A percentile compares a stretch with the other conserved stretches of the same genome.
Evolutionary conservation across 257 asterid genomes (phyloP).

Genomic region (Forsythia viridissima): DNA sequence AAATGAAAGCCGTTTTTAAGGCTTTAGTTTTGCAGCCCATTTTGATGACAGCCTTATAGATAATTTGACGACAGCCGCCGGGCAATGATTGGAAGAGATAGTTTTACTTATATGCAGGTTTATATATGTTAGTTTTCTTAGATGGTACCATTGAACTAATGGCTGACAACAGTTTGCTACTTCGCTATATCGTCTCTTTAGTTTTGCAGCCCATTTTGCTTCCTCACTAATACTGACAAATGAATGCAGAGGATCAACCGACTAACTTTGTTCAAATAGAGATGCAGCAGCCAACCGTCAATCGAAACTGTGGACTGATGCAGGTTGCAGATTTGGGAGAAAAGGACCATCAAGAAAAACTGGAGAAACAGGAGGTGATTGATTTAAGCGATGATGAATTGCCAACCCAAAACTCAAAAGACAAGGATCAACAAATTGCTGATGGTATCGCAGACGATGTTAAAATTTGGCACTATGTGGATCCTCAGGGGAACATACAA

Average conservation of each 20-base stretch:
- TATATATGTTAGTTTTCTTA: neutral
- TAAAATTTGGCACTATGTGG: slow-evolving; percentile 57
- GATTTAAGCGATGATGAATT: slow-evolving; percentile 60
- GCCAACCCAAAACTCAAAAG: slow-evolving; percentile 22
- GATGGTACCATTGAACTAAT: neutral
- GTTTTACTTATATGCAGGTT: neutral
- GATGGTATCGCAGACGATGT: slow-evolving; percentile 12
- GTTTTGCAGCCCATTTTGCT: neutral
- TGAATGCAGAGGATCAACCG: slow-evolving; percentile 29
- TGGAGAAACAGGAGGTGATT: slow-evolving; percentile 37
- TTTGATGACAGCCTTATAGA: too few relatives aligned
- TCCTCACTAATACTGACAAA: slow-evolving; percentile 1
- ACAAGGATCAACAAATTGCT: neutral
- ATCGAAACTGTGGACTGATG: slow-evolving; percentile 13
- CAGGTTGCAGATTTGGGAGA: slow-evolving; percentile 1
- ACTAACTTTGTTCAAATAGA: slow-evolving; percentile 20
- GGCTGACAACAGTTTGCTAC: neutral
- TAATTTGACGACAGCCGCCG: too few relatives aligned
- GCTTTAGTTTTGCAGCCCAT: too few relatives aligned
- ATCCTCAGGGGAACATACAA: slow-evolving; percentile 61
- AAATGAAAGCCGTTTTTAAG: neutral
- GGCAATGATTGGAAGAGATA: neutral
- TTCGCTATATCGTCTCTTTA: neutral
- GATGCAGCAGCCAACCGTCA: neutral
- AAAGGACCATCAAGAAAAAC: neutral